Conservation (phyloP, 2,329 filamentous ascomycete genomes). For the Paecilomyces sp. region DNA sequence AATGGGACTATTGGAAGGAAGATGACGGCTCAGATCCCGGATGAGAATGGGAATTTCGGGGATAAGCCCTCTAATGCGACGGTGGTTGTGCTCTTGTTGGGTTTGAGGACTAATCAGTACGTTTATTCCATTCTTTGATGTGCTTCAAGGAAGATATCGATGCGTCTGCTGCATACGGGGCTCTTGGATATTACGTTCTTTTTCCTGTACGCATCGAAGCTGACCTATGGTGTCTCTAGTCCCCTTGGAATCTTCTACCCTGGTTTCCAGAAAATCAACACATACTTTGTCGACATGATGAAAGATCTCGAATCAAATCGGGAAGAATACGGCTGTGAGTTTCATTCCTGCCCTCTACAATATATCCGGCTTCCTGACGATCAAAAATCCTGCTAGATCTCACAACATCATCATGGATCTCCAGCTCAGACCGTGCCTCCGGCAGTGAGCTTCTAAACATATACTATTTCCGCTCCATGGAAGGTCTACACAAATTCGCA, state of each 20-base stretch:
- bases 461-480: slow-evolving; percentile 46
- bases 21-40: slow-evolving; percentile 3
- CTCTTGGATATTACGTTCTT: too few species aligned
- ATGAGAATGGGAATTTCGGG: slow-evolving; percentile 4
- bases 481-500: slow-evolving; percentile 47
- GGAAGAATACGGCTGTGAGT: slow-evolving; percentile 36
- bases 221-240: background rate
- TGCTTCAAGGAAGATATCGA: background rate
- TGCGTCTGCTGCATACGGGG: too few species aligned
- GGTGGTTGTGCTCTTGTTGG: slow-evolving; percentile 5
- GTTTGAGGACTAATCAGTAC: slow-evolving; percentile 7
- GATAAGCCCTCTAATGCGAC: slow-evolving; percentile 1
- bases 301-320: slow-evolving; percentile 26
- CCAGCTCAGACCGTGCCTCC: slow-evolving; percentile 27
- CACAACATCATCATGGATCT: slow-evolving; percentile 35
- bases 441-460: slow-evolving; percentile 36
- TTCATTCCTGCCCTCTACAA: background rate
- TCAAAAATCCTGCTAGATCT: slow-evolving; percentile 23
- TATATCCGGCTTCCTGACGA: background rate
- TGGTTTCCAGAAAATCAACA: slow-evolving; percentile 32
- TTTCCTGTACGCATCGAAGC: background rate
- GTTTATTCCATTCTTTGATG: background rate
- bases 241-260: slow-evolving; percentile 46
- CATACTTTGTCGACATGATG: slow-evolving; percentile 35
- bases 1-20: slow-evolving; percentile 5